Evolutionary conservation across 1,284 basidiomycete species (phyloP).

Genomic region (Psilocybe mexicana): DNA sequence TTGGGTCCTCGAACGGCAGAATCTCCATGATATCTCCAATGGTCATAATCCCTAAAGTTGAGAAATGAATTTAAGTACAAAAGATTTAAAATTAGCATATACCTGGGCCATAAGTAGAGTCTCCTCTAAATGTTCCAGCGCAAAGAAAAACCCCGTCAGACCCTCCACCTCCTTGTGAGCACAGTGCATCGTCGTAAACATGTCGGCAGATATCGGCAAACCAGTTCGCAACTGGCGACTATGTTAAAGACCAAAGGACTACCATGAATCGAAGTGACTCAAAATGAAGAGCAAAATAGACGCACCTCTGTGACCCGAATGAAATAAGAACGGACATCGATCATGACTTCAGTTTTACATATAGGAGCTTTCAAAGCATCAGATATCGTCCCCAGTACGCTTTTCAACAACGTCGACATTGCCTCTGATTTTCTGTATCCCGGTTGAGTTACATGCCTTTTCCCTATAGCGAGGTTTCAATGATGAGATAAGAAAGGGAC

Average conservation of each 20-base stretch:
- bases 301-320: conserved; percentile 72
- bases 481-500: background rate
- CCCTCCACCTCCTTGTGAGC: conserved; percentile 58
- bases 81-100: conserved; percentile 5
- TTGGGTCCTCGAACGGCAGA: conserved; percentile 86
- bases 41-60: conserved; percentile 62
- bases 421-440: conserved; percentile 57
- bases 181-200: conserved; percentile 81
- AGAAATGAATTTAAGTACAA: background rate
- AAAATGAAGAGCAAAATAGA: background rate
- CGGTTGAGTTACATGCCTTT: conserved; percentile 63
- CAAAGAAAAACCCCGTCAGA: conserved; percentile 82
- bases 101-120: conserved; percentile 85
- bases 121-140: conserved; percentile 87
- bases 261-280: background rate
- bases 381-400: conserved; percentile 71
- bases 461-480: conserved; percentile 44
- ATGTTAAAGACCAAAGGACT: conserved; percentile 8
- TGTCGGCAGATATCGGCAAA: conserved; percentile 86
- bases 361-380: conserved; percentile 72
- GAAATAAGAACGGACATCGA: conserved; percentile 77
- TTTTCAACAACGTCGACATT: conserved; percentile 64
- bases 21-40: conserved; percentile 88
- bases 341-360: conserved; percentile 65
- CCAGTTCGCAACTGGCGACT: conserved; percentile 88